Base-by-base conservation (phyloP, 2,329 filamentous ascomycete genomes). In the Pseudopyricularia javanii region DNA sequence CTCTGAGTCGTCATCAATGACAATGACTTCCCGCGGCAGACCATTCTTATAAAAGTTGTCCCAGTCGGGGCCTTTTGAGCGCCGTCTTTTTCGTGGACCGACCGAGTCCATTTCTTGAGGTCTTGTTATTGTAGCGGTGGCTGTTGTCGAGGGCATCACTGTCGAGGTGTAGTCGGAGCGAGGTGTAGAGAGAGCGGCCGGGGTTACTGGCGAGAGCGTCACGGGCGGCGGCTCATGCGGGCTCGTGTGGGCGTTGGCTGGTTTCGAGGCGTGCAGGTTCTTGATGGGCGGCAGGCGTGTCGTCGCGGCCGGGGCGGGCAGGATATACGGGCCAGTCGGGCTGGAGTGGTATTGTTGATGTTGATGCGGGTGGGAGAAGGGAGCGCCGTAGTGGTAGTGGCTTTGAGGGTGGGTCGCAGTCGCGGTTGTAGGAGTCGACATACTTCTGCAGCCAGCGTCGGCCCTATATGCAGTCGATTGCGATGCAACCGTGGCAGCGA, bases 391-490 rank as follows among this genome's bases (percentile, higher is more conserved):
- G 56, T 78, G 76, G 68, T 82, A 79, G 68, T 84, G 82, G 62
- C 40, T 45, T 45, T 79, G 80, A 65, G 83, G 82, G 64, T 88
- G 75, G 60, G 83, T 85, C 63, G 83, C 83, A 67, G 84, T 86
- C 62, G 83, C 84, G 63, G 83, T 86, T 57, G 86, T 88, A 60
- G 87, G 86, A 61, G 86, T 90, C 75, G 87, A 91, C 87, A 91
- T 91, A 24, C 40, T 45, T 45, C 40, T 45, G 40, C 40, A 45
- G 40, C 40, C 40, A 45, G 40, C 40, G 24, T 24, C 24, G 40
- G 40, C 40, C 24, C 20, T 12, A 7, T 45, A 24, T 11, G 40
- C 40, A 45, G 40, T 45, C 40, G 40, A 45, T 45, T 45, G 40
- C 40, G 20, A 11, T 24, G 40, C 40, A 45, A 45, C 40, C 40